phyloP scores from a whole-genome alignment of 179 eudicot genomes.

The Vitellaria paradoxa region DNA sequence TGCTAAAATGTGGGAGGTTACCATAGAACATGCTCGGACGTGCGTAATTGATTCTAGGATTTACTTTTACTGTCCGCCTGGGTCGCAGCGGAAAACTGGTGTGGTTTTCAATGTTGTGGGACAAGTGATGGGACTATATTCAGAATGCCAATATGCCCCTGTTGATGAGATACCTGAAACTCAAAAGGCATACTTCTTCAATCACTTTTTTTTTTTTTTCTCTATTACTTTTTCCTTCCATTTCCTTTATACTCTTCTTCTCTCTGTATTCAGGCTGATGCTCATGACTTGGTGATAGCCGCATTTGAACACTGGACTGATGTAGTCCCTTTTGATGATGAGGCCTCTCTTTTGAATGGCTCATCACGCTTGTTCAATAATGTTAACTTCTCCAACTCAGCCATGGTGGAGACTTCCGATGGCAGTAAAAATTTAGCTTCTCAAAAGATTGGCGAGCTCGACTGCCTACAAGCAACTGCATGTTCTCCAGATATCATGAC shows the following conservation, averaged over 20 bases:
- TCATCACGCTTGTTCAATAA: slow-evolving; percentile 11
- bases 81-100: slow-evolving; percentile 44
- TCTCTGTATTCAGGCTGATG: slow-evolving; percentile 29
- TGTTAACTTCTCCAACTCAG: slow-evolving; percentile 14
- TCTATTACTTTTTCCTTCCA: slow-evolving; percentile 22
- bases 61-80: slow-evolving; percentile 53
- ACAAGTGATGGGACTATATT: slow-evolving; percentile 59
- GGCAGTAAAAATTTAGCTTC: slow-evolving; percentile 10
- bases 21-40: slow-evolving; percentile 78
- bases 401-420: slow-evolving; percentile 15
- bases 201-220: neutral
- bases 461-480: slow-evolving; percentile 1
- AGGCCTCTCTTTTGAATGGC: slow-evolving; percentile 24
- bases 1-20: slow-evolving; percentile 89
- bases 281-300: slow-evolving; percentile 25
- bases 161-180: slow-evolving; percentile 62
- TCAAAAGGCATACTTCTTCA: slow-evolving; percentile 53
- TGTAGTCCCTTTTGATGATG: slow-evolving; percentile 29
- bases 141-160: slow-evolving; percentile 48
- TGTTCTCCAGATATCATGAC: slow-evolving; percentile 12
- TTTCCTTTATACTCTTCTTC: neutral
- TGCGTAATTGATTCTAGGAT: slow-evolving; percentile 60
- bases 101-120: slow-evolving; percentile 75
- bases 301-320: slow-evolving; percentile 33
- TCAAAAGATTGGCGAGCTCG: slow-evolving; percentile 7